Evolutionary conservation across 1,139 yeast species (phyloP).

Genomic region (Yamadazyma diddensiae): DNA sequence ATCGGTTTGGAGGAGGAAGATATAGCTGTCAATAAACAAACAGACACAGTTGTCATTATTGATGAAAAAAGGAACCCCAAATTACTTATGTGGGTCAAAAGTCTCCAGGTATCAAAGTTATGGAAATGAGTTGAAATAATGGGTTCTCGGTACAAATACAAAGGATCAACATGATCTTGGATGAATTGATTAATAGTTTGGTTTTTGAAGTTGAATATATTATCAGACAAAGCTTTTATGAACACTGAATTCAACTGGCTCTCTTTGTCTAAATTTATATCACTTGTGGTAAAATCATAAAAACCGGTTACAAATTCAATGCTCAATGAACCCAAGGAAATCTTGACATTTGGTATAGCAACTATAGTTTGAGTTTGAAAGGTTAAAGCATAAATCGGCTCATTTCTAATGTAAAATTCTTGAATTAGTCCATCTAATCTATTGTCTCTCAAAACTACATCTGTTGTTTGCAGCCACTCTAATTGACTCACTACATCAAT

Average conservation of each 20-base stretch:
- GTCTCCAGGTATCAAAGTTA: slow-evolving; percentile 4
- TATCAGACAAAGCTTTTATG: background rate
- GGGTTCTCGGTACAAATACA: background rate
- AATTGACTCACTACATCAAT: slow-evolving; percentile 8
- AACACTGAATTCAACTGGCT: background rate
- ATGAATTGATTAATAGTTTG: slow-evolving; percentile 2
- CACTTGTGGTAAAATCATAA: slow-evolving; percentile 11
- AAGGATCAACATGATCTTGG: background rate
- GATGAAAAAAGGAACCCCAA: slow-evolving; percentile 1
- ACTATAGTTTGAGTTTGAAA: slow-evolving; percentile 18
- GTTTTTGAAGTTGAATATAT: slow-evolving; percentile 1
- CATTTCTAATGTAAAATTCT: slow-evolving; percentile 22
- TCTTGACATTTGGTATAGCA: slow-evolving; percentile 16
- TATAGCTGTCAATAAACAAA: background rate
- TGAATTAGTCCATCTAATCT: slow-evolving; percentile 9
- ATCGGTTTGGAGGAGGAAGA: no score
- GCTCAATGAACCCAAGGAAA: slow-evolving; percentile 10
- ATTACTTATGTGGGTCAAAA: slow-evolving; percentile 4
- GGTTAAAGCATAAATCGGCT: slow-evolving; percentile 17
- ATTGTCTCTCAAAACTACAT: background rate
- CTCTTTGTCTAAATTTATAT: background rate
- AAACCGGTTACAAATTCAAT: slow-evolving; percentile 19
- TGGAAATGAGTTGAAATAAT: slow-evolving; percentile 1
- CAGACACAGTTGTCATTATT: background rate
- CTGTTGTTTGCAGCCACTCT: background rate